Conservation (phyloP, 2,329 filamentous ascomycete species). For the Verticillium longisporum region DNA sequence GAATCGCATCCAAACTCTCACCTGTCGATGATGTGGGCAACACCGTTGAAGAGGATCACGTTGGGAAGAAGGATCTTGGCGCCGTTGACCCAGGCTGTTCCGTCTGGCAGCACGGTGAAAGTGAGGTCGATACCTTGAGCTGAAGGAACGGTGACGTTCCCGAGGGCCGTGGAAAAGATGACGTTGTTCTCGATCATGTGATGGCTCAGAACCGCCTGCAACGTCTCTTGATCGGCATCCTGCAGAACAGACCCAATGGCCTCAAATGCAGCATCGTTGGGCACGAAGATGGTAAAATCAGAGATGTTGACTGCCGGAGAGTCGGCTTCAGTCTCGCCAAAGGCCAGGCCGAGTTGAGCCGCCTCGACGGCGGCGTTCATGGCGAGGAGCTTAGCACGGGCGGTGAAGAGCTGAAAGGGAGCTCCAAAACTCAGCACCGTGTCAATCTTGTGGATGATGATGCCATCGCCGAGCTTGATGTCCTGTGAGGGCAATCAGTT, state of each 20-base stretch:
- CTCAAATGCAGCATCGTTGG: constrained; percentile 19
- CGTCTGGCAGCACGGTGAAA: constrained; percentile 21
- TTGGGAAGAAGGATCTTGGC: constrained; percentile 23
- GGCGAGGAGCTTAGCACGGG: constrained; percentile 17
- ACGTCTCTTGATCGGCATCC: constrained; percentile 14
- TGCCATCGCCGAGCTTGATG: constrained; percentile 18
- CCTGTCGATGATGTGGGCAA: constrained; percentile 22
- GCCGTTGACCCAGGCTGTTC: constrained; percentile 21
- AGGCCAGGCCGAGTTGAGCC: constrained; percentile 16
- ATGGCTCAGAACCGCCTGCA: constrained; percentile 20
- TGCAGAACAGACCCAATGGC: constrained; percentile 20
- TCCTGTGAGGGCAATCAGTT: constrained; percentile 11
- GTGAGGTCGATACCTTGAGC: constrained; percentile 17
- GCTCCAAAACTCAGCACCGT: constrained; percentile 18
- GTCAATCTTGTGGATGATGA: constrained; percentile 23
- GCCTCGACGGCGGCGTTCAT: constrained; percentile 21
- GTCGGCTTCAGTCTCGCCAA: constrained; percentile 16
- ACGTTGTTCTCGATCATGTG: constrained; percentile 23
- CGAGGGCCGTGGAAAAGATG: constrained; percentile 20
- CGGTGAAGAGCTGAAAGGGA: constrained; percentile 21
- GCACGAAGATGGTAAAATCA: constrained; percentile 22
- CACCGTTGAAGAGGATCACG: constrained; percentile 21
- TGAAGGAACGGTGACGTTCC: constrained; percentile 17
- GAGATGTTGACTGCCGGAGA: constrained; percentile 17
- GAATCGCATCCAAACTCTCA: not conserved